phyloP scores from a whole-genome alignment of 208 protist species.

The Strigomonas oncopelti region DNA sequence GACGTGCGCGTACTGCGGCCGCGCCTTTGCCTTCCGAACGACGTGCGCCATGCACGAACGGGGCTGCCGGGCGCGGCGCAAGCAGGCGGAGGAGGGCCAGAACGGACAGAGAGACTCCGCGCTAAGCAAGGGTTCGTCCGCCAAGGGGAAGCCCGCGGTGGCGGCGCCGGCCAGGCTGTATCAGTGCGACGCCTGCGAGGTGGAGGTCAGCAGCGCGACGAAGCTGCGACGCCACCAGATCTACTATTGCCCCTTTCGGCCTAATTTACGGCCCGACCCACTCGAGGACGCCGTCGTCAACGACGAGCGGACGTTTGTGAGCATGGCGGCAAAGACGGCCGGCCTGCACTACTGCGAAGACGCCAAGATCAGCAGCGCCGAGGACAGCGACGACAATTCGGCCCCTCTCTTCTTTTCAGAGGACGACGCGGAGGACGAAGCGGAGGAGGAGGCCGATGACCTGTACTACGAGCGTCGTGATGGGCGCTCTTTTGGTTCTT shows the following conservation, averaged over 20 bases:
- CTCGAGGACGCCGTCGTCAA: no score
- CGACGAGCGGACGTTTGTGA: slow-evolving; percentile 20
- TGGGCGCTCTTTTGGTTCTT: neutral
- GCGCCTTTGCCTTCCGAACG: slow-evolving; percentile 34
- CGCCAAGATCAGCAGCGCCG: slow-evolving; percentile 23
- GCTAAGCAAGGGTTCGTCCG: no score
- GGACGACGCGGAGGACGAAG: neutral
- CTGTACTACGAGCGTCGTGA: no score
- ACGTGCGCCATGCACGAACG: slow-evolving; percentile 35
- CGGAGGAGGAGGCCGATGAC: neutral
- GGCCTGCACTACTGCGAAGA: slow-evolving; percentile 41
- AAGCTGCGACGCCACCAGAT: slow-evolving; percentile 62
- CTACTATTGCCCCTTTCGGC: slow-evolving; percentile 80
- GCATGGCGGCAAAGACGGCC: slow-evolving; percentile 14
- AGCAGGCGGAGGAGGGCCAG: neutral
- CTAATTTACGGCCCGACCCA: no score
- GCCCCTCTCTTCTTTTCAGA: no score
- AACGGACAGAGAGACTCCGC: neutral
- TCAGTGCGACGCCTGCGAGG: slow-evolving; percentile 64
- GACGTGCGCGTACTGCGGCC: slow-evolving; percentile 18
- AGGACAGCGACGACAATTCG: slow-evolving; percentile 5
- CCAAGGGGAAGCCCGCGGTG: no score
- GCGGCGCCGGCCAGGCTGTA: slow-evolving; percentile 5
- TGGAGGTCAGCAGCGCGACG: slow-evolving; percentile 51
- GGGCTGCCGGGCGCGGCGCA: slow-evolving; percentile 14